Percentiles rank a stretch among this genome's conserved stretches.
Conservation (phyloP, 2,329 filamentous ascomycete species). For the Penicillium sp. region DNA sequence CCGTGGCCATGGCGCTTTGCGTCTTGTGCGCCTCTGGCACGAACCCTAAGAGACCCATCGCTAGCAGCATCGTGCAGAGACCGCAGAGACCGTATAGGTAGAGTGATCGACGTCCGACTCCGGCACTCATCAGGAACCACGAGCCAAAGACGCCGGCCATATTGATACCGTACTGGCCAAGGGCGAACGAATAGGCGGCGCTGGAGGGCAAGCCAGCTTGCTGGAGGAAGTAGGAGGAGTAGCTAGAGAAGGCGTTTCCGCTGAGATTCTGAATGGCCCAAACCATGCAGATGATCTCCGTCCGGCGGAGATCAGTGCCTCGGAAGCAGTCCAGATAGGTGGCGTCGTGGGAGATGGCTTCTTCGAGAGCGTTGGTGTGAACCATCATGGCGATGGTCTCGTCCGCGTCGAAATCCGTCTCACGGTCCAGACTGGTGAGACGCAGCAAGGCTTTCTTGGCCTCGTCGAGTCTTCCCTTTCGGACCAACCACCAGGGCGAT, state of each 20-base stretch:
- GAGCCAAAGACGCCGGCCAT: conserved; percentile 75
- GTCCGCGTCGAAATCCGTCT: conserved; percentile 70
- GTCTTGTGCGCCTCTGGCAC: conserved; percentile 56
- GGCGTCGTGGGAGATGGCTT: conserved; percentile 65
- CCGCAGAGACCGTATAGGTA: conserved; percentile 70
- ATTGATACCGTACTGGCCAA: conserved; percentile 58
- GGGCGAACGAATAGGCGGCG: conserved; percentile 41
- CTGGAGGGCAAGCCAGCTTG: conserved; percentile 49
- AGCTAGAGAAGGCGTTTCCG: conserved; percentile 59
- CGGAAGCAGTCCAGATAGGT: conserved; percentile 79
- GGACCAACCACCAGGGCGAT: conserved; percentile 48
- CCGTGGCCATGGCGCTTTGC: conserved; percentile 66
- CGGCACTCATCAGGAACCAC: conserved; percentile 71
- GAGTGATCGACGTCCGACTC: conserved; percentile 67
- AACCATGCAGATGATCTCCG: conserved; percentile 63
- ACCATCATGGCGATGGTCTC: conserved; percentile 90
- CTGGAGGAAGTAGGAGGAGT: conserved; percentile 55
- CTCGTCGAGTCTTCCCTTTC: conserved; percentile 41
- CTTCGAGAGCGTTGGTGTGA: conserved; percentile 75
- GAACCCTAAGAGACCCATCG: conserved; percentile 78
- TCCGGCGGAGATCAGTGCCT: conserved; percentile 69
- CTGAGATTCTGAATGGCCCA: conserved; percentile 61
- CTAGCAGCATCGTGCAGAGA: conserved; percentile 68
- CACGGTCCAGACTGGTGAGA: conserved; percentile 43
- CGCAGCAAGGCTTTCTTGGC: conserved; percentile 38